Conservation (phyloP, 1,284 basidiomycete genomes). For the Microbotryum violaceum region DNA sequence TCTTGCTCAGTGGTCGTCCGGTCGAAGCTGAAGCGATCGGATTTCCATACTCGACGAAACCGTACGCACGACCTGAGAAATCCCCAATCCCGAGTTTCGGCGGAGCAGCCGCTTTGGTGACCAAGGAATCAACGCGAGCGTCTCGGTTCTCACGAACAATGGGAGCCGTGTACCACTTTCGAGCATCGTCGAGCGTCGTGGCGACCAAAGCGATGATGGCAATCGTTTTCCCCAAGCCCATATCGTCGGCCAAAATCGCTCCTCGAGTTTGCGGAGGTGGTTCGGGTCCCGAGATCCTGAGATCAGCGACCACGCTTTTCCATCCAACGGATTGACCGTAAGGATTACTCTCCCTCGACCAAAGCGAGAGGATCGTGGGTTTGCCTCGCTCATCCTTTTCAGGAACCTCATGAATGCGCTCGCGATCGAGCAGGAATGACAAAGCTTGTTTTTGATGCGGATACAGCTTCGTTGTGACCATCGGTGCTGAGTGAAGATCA, state of each 20-base stretch:
- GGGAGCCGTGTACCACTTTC: conserved; percentile 54
- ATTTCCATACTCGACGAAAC: background rate
- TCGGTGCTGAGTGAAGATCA: conserved; percentile 50
- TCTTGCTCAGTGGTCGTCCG: conserved; percentile 36
- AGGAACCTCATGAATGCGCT: conserved; percentile 42
- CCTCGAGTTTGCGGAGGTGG: conserved; percentile 67
- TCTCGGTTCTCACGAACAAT: conserved; percentile 27
- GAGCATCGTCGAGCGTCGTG: conserved; percentile 66
- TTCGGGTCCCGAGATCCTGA: conserved; percentile 57
- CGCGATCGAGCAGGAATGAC: conserved; percentile 90
- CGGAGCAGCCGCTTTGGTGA: background rate
- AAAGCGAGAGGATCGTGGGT: conserved; percentile 57
- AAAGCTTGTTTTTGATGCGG: conserved; percentile 97
- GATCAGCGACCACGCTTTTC: conserved; percentile 79
- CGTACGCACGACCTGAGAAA: background rate
- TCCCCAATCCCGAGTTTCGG: background rate
- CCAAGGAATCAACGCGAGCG: conserved; percentile 30
- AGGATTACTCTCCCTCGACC: conserved; percentile 58
- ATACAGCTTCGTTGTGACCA: conserved; percentile 82
- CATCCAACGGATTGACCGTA: conserved; percentile 52
- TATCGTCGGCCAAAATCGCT: conserved; percentile 61
- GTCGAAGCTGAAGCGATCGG: conserved; percentile 19
- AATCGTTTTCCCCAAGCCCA: conserved; percentile 92
- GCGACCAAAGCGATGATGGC: conserved; percentile 85
- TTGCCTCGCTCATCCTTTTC: conserved; percentile 44